Percentiles rank a stretch among this genome's conserved stretches.
Conservation (phyloP, 768 basidiomycete species). For the Russula sp. region DNA sequence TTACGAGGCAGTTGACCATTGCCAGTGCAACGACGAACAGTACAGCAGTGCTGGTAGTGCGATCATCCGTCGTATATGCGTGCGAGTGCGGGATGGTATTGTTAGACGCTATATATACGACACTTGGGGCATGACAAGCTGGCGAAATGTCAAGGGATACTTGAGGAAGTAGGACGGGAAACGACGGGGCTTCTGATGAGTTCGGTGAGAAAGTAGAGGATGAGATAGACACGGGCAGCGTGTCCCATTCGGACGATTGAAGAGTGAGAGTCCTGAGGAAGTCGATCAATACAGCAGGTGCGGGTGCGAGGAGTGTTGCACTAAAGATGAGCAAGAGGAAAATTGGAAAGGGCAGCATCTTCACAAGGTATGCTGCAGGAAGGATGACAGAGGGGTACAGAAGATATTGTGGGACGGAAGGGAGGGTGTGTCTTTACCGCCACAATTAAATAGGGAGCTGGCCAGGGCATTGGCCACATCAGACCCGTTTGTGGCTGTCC, state of each 20-base stretch:
- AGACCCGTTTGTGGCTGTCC: conserved; percentile 7
- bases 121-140: background rate
- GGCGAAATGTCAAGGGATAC: background rate
- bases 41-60: background rate
- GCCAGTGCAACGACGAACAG: conserved; percentile 6
- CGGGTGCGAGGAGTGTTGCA: conserved; percentile 9
- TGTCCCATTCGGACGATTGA: background rate
- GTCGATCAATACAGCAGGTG: background rate
- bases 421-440: background rate
- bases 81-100: background rate
- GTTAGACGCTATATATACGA: background rate
- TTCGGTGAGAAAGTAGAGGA: background rate
- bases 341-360: conserved; percentile 13
- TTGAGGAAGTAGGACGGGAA: background rate
- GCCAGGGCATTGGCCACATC: background rate
- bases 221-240: background rate
- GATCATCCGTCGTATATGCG: background rate
- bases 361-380: background rate
- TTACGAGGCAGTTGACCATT: conserved; percentile 12
- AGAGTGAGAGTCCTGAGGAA: conserved; percentile 5
- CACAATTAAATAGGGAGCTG: conserved; percentile 7
- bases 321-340: conserved; percentile 12
- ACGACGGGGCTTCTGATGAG: background rate
- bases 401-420: background rate
- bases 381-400: background rate